These are phyloP conservation scores for Dendrobium officinale DNA, from an alignment of 106 monocot genomes.

Conservation along the genomic window DNA sequence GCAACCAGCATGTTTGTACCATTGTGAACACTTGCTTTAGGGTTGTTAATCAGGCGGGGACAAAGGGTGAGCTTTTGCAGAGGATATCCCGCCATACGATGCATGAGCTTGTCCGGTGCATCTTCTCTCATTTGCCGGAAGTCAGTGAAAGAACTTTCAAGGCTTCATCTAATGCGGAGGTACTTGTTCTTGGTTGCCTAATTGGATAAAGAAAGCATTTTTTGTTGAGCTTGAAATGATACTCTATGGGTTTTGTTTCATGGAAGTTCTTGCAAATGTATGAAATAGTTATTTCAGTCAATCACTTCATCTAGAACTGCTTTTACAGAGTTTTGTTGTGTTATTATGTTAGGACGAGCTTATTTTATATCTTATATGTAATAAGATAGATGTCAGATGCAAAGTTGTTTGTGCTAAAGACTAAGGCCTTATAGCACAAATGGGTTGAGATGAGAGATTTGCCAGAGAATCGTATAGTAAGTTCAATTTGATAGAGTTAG, in stretches of 20 bases:
- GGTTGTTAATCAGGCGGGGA: constrained; percentile 67
- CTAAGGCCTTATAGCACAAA: too few relatives aligned
- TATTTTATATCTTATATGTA: too few relatives aligned
- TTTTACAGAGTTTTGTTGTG: background rate
- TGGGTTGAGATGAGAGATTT: too few relatives aligned
- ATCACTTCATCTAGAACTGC: background rate
- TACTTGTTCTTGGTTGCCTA: background rate
- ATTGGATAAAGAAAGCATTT: background rate
- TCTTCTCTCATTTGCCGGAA: constrained; percentile 43
- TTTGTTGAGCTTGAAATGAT: background rate
- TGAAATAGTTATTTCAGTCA: background rate
- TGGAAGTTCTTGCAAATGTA: background rate
- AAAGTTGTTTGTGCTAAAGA: too few relatives aligned
- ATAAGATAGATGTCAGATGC: too few relatives aligned
- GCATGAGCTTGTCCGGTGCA: constrained; percentile 60
- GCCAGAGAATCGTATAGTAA: too few relatives aligned
- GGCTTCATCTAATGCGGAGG: constrained; percentile 17
- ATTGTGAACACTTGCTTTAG: constrained; percentile 78
- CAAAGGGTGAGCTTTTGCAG: constrained; percentile 76
- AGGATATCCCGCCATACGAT: constrained; percentile 65
- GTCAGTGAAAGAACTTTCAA: background rate
- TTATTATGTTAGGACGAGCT: background rate
- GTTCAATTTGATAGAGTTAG: too few relatives aligned
- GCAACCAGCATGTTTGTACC: constrained; percentile 67
- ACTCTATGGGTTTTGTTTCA: background rate